Evolutionary conservation across 768 basidiomycete genomes (phyloP).

Genomic region (Pleurotus cornucopiae): DNA sequence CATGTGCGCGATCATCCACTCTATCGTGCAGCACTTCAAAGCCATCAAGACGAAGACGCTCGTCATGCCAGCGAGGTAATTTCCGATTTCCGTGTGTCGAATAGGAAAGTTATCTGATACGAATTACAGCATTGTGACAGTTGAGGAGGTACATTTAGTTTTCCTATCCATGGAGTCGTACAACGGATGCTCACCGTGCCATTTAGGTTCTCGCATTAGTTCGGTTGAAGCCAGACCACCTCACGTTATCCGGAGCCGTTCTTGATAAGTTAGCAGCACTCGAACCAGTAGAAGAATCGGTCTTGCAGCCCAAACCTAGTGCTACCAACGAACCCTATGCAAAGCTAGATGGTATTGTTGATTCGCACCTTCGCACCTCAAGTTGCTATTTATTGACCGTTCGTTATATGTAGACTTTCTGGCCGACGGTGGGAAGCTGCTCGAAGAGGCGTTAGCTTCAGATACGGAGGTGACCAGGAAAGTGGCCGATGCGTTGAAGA

Average conservation of each 20-base stretch:
- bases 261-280: slow-evolving; percentile 31
- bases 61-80: slow-evolving; percentile 48
- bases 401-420: slow-evolving; percentile 27
- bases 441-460: slow-evolving; percentile 29
- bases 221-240: slow-evolving; percentile 34
- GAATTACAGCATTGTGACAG: slow-evolving; percentile 31
- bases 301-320: slow-evolving; percentile 3
- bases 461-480: slow-evolving; percentile 38
- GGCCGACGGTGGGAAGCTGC: slow-evolving; percentile 24
- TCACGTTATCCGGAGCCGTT: slow-evolving; percentile 37
- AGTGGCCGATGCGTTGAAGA: slow-evolving; percentile 38
- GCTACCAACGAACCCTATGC: slow-evolving; percentile 2
- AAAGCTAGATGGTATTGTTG: neutral
- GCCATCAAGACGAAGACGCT: slow-evolving; percentile 31
- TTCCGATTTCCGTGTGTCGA: neutral
- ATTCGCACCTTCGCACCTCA: neutral
- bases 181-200: neutral
- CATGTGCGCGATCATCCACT: slow-evolving; percentile 32
- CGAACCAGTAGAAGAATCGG: slow-evolving; percentile 15
- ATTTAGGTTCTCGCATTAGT: slow-evolving; percentile 36
- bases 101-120: neutral
- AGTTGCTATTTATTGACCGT: neutral
- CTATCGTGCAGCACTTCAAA: slow-evolving; percentile 34
- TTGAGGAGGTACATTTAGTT: slow-evolving; percentile 27
- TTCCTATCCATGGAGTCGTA: neutral